phyloP scores from a whole-genome alignment of 345 rosid species.

The Microthlaspi erraticum region DNA sequence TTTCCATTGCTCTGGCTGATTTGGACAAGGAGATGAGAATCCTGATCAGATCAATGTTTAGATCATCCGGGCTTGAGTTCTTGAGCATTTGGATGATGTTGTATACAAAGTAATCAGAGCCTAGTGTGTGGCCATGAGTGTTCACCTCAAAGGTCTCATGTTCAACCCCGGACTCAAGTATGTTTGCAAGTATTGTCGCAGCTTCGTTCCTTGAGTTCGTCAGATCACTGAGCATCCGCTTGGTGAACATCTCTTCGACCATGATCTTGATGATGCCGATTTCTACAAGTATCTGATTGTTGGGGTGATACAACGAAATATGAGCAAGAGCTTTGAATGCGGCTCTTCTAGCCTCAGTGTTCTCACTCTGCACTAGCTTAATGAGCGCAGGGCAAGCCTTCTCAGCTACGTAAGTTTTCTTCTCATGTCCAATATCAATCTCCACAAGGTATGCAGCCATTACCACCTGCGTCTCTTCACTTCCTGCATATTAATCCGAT shows the following conservation, averaged over 20 bases:
- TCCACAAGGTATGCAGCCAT: slow-evolving; percentile 80
- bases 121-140: slow-evolving; percentile 63
- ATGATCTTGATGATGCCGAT: slow-evolving; percentile 63
- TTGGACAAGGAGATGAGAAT: slow-evolving; percentile 70
- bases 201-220: slow-evolving; percentile 73
- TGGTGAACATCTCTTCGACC: slow-evolving; percentile 75
- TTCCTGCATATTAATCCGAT: slow-evolving; percentile 49
- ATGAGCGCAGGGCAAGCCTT: slow-evolving; percentile 69
- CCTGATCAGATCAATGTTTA: slow-evolving; percentile 68
- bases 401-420: slow-evolving; percentile 64
- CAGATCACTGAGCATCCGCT: slow-evolving; percentile 56
- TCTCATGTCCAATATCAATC: slow-evolving; percentile 64
- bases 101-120: slow-evolving; percentile 71
- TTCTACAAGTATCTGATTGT: slow-evolving; percentile 60
- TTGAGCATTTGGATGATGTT: slow-evolving; percentile 73
- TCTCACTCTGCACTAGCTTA: slow-evolving; percentile 65
- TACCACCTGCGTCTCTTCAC: slow-evolving; percentile 65
- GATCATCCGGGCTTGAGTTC: slow-evolving; percentile 70
- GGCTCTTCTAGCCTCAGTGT: slow-evolving; percentile 51
- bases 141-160: slow-evolving; percentile 60
- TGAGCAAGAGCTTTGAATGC: slow-evolving; percentile 77
- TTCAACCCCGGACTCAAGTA: slow-evolving; percentile 73
- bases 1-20: slow-evolving; percentile 58
- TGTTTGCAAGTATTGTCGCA: slow-evolving; percentile 74
- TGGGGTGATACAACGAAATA: slow-evolving; percentile 71